Evolutionary conservation across 1,139 yeast species (phyloP), one percentile per base, ranked within the genome.

Genomic region (Hanseniaspora sp.): DNA sequence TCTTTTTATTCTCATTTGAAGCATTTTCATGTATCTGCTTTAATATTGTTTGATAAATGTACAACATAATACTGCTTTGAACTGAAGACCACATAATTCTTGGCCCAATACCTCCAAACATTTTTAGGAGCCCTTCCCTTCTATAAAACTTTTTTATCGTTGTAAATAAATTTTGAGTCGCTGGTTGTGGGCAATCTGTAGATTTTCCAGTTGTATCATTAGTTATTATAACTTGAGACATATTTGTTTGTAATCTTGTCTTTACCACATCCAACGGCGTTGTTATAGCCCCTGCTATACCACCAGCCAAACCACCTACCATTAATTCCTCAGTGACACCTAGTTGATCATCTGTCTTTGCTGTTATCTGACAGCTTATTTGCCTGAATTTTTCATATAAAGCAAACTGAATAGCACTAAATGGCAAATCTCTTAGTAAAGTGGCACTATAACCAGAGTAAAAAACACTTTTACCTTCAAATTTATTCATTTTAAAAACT

Each of bases 301-400:
- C 97, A 59, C 99, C 99, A 1, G 98, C 98, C 0, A 87, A 80
- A 0, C 96, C 97, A 56, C 98, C 98, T 0, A 96, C 87, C 15
- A 77, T 61, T 39, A 92, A 71, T 68, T 92, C 98, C 34, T 76
- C 68, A 3, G 71, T 56, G 5, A 83, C 71, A 0, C 88, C 79
- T 55, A 84, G 68, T 46, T 78, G 80, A 23, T 70, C 69, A 23
- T 58, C 62, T 39, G 59, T 58, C 52, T 63, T 64, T 3, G 57
- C 54, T 49, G 67, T 70, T 2, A 61, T 41, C 12, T 42, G 43
- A 52, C 78, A 82, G 1, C 90, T 88, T 62, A 73, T 68, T 58
- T 76, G 75, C 63, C 95, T 75, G 64, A 90, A 86, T 63, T 81
- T 77, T 67, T 92, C 98, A 68, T 92, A 92, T 63, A 92, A 92